phyloP scores from a whole-genome alignment of 2,329 filamentous ascomycete genomes.

The Pestalotiopsis sp. region DNA sequence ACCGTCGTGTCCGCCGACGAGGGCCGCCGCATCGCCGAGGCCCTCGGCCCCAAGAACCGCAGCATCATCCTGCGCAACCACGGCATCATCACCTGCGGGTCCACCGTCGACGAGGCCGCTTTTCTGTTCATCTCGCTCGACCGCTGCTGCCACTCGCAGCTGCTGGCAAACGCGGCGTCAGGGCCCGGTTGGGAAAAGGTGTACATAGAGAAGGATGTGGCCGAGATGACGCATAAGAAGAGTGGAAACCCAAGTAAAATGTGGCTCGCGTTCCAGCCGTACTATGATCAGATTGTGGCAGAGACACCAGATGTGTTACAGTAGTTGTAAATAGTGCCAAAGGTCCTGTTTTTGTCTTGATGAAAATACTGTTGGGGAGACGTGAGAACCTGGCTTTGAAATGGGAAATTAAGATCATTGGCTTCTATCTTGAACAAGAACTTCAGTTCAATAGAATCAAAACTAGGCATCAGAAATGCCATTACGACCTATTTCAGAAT shows the following conservation, averaged over 20 bases:
- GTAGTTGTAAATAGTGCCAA: not conserved
- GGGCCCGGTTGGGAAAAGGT: conserved; percentile 11
- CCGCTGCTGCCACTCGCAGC: conserved; percentile 36
- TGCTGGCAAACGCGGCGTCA: conserved; percentile 35
- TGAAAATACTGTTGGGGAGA: not conserved
- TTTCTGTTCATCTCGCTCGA: conserved; percentile 47
- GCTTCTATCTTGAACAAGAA: too few relatives aligned
- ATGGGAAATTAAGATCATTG: too few relatives aligned
- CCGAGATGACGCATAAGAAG: conserved; percentile 12
- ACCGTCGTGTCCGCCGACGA: conserved; percentile 44
- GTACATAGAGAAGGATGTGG: conserved; percentile 11
- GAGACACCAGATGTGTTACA: conserved; percentile 4
- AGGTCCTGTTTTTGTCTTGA: too few relatives aligned
- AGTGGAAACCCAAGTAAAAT: conserved; percentile 6
- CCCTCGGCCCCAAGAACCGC: conserved; percentile 41
- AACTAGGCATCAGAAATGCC: not conserved
- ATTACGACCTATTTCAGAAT: not conserved
- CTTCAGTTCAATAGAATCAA: not conserved
- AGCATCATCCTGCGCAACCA: conserved; percentile 47
- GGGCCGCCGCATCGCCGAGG: conserved; percentile 40
- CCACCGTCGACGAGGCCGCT: conserved; percentile 42
- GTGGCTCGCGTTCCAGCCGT: conserved; percentile 9
- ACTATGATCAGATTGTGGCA: conserved; percentile 5
- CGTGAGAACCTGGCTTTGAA: not conserved
- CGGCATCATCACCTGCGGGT: conserved; percentile 44